Evolutionary conservation across 331 rosid species (phyloP).

Genomic region (Acacia pycnantha): DNA sequence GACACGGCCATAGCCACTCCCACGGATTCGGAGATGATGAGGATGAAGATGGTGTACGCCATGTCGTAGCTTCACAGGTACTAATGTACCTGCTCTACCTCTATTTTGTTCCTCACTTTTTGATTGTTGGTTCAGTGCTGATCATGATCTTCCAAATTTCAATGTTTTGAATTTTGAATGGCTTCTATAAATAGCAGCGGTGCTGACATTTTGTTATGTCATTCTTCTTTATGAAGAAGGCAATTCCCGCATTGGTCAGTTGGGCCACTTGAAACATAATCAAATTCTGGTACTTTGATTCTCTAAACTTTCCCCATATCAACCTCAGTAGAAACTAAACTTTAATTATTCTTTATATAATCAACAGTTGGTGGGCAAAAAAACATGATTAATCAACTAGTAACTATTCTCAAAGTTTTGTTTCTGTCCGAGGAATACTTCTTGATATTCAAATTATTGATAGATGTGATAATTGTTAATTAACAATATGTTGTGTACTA

Average conservation of each 20-base stretch:
- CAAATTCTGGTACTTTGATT: neutral
- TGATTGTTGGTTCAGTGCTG: neutral
- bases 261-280: neutral
- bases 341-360: neutral
- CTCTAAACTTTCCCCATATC: neutral
- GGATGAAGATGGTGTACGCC: constrained; percentile 60
- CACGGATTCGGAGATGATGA: constrained; percentile 41
- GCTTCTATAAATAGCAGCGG: neutral
- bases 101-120: neutral
- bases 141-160: neutral
- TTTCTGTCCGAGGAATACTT: neutral
- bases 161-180: neutral
- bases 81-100: neutral
- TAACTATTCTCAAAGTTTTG: neutral
- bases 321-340: neutral
- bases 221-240: neutral
- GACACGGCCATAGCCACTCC: constrained; percentile 34
- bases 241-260: neutral
- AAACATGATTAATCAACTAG: neutral
- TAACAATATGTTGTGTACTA: neutral
- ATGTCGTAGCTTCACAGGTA: constrained; percentile 97
- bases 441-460: neutral
- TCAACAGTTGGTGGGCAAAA: neutral
- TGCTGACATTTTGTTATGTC: neutral
- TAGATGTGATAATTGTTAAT: neutral